Evolutionary conservation across 208 protist species (phyloP).

Genomic region (Crithidia expoeki): DNA sequence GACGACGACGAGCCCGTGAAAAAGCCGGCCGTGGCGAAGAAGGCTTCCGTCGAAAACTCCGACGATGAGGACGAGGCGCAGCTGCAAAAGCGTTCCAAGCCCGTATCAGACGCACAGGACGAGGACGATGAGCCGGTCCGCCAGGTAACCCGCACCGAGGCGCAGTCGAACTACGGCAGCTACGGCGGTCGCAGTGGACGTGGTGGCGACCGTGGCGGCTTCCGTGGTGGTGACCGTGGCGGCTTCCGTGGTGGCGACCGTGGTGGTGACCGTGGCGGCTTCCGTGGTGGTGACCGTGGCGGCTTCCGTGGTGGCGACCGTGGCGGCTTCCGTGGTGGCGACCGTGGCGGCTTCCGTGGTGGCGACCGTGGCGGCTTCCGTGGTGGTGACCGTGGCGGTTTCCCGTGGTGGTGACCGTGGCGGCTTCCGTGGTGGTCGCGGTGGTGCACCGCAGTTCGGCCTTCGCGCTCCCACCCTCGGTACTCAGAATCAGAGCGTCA

Average conservation of each 20-base stretch:
- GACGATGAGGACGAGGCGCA: conserved; percentile 25
- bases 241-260: conserved; percentile 50
- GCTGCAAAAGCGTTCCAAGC: conserved; percentile 25
- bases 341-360: conserved; percentile 42
- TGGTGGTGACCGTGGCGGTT: too few relatives aligned
- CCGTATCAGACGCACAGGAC: conserved; percentile 11
- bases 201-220: conserved; percentile 43
- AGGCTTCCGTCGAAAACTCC: conserved; percentile 39
- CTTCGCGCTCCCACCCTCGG: conserved; percentile 53
- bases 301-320: conserved; percentile 58
- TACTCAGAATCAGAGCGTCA: conserved; percentile 56
- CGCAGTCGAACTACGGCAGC: conserved; percentile 29
- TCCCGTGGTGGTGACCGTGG: too few relatives aligned
- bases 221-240: conserved; percentile 45
- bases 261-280: conserved; percentile 45
- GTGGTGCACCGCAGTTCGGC: conserved; percentile 71
- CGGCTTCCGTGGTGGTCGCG: conserved; percentile 54
- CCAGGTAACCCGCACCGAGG: conserved; percentile 52
- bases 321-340: conserved; percentile 47
- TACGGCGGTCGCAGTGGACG: conserved; percentile 33
- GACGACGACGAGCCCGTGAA: conserved; percentile 35
- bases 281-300: conserved; percentile 61
- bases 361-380: too few relatives aligned
- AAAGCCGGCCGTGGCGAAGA: conserved; percentile 40
- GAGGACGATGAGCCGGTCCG: conserved; percentile 43